Evolutionary conservation across 805 yeast genomes (phyloP).

Genomic region (Candida manassasensis): DNA sequence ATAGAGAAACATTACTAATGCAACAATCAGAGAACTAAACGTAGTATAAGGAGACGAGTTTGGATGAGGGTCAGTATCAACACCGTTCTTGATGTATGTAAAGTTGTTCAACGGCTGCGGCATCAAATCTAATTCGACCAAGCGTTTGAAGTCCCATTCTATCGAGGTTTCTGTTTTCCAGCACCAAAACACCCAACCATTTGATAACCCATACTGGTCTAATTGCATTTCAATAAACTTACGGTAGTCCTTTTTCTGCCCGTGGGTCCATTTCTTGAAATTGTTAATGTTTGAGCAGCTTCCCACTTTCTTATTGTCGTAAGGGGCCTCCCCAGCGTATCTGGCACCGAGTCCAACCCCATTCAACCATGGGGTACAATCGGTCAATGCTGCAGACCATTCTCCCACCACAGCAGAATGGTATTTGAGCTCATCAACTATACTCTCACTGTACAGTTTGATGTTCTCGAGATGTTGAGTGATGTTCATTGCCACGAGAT

Average conservation of each 20-base stretch:
- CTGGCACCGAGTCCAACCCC: slow-evolving; percentile 68
- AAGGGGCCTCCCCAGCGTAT: slow-evolving; percentile 45
- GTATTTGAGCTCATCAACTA: slow-evolving; percentile 31
- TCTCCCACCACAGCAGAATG: slow-evolving; percentile 61
- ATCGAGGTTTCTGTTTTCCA: slow-evolving; percentile 61
- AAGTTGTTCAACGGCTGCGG: slow-evolving; percentile 53
- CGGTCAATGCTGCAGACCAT: slow-evolving; percentile 69
- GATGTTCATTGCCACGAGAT: slow-evolving; percentile 22
- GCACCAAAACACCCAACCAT: slow-evolving; percentile 71
- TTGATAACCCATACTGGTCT: slow-evolving; percentile 42
- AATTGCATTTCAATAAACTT: slow-evolving; percentile 59
- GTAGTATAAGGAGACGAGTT: too few species aligned
- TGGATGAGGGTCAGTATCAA: slow-evolving; percentile 20
- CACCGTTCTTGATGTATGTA: slow-evolving; percentile 29
- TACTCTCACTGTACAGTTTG: slow-evolving; percentile 24
- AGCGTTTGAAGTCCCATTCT: slow-evolving; percentile 61
- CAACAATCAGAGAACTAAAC: too few species aligned
- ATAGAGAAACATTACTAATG: too few species aligned
- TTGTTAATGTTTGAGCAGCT: slow-evolving; percentile 39
- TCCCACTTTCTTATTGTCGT: slow-evolving; percentile 27
- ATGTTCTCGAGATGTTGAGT: slow-evolving; percentile 29
- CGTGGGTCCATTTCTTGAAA: slow-evolving; percentile 37
- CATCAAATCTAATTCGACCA: slow-evolving; percentile 48
- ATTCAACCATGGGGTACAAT: slow-evolving; percentile 65
- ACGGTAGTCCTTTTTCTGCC: slow-evolving; percentile 42